Evolutionary conservation across 345 rosid species (phyloP).

Genomic region (Populus euphratica): DNA sequence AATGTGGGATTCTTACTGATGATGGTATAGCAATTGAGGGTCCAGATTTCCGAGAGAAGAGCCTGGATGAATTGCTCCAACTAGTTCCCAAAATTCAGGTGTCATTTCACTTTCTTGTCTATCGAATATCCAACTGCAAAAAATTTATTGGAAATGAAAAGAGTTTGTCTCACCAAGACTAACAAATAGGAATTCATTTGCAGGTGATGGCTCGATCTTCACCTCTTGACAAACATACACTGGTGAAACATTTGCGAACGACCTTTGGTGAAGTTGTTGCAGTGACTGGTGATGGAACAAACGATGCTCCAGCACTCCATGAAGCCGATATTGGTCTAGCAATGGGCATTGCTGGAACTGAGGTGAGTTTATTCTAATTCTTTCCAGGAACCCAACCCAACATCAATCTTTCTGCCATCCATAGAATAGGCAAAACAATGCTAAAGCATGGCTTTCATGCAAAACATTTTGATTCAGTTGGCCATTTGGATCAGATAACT

Average conservation of each 20-base stretch:
- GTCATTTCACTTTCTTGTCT: slow-evolving; percentile 2
- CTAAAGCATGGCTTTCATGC: background rate
- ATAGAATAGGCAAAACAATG: background rate
- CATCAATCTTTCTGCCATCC: background rate
- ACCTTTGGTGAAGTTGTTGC: slow-evolving; percentile 82
- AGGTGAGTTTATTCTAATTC: slow-evolving; percentile 36
- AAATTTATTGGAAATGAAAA: background rate
- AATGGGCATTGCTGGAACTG: slow-evolving; percentile 98
- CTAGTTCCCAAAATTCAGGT: slow-evolving; percentile 95
- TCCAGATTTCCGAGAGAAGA: slow-evolving; percentile 82
- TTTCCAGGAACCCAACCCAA: slow-evolving; percentile 1
- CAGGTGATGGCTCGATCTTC: slow-evolving; percentile 98
- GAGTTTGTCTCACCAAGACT: background rate
- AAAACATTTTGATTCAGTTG: background rate
- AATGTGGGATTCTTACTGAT: slow-evolving; percentile 89
- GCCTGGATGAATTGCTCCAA: slow-evolving; percentile 55
- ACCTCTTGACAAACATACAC: slow-evolving; percentile 84
- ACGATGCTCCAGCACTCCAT: slow-evolving; percentile 95
- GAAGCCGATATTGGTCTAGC: slow-evolving; percentile 97
- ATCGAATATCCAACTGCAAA: background rate
- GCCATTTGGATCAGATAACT: too few relatives aligned
- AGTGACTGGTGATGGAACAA: slow-evolving; percentile 93
- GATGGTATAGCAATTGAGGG: slow-evolving; percentile 80
- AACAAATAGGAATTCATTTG: slow-evolving; percentile 13
- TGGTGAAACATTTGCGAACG: slow-evolving; percentile 77